Percentiles rank a stretch among this genome's conserved stretches.
phyloP scores from a whole-genome alignment of 441 rosid species.

The Theobroma grandiflorum region DNA sequence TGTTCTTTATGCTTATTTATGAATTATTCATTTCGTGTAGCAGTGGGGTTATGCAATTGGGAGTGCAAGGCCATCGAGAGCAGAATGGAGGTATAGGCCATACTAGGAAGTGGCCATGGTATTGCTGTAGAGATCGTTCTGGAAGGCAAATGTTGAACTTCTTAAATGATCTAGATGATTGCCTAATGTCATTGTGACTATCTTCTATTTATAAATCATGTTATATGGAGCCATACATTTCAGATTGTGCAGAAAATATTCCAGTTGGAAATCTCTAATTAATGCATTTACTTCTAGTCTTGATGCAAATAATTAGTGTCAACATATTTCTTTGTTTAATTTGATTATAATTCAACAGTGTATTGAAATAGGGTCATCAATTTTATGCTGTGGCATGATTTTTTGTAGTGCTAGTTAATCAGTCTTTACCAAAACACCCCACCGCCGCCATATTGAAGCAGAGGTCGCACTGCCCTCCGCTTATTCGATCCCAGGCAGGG shows the following conservation, averaged over 20 bases:
- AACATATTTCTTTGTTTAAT: too few species aligned
- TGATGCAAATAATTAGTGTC: too few species aligned
- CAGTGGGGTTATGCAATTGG: constrained; percentile 92
- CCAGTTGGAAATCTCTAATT: neutral
- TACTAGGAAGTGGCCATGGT: constrained; percentile 40
- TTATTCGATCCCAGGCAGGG: too few species aligned
- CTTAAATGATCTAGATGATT: neutral
- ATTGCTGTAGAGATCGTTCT: neutral
- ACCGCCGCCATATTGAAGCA: too few species aligned
- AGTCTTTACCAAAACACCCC: too few species aligned
- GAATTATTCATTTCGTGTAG: constrained; percentile 15
- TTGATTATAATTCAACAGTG: too few species aligned
- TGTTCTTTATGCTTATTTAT: neutral
- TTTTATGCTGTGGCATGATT: too few species aligned
- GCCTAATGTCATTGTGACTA: neutral
- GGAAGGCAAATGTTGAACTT: constrained; percentile 2
- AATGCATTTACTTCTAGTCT: neutral
- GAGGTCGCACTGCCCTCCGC: too few species aligned
- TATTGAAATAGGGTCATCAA: too few species aligned
- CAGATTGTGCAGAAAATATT: neutral
- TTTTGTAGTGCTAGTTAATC: too few species aligned
- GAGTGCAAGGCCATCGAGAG: constrained; percentile 71
- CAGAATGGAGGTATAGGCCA: constrained; percentile 92
- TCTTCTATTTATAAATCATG: neutral
- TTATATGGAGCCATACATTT: too few species aligned